Conservation (phyloP, 495 filamentous ascomycete species). For the Delitschia confertaspora region DNA sequence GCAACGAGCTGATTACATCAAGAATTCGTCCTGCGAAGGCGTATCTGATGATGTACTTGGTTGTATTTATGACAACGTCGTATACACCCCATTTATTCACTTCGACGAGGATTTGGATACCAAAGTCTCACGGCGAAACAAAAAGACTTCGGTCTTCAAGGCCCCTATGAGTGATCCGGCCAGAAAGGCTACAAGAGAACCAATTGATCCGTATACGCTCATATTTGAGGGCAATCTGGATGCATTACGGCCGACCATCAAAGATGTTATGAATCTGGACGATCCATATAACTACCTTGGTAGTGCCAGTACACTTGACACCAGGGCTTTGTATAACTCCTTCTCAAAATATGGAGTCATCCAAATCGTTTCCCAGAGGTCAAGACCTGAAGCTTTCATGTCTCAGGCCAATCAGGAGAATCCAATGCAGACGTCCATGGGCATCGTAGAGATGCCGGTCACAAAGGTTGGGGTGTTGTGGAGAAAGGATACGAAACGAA, state of each 20-base stretch:
- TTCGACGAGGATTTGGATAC: slow-evolving; percentile 85
- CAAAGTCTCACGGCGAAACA: slow-evolving; percentile 57
- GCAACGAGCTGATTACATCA: slow-evolving; percentile 92
- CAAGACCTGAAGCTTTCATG: slow-evolving; percentile 91
- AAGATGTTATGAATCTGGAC: slow-evolving; percentile 83
- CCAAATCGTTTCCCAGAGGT: slow-evolving; percentile 88
- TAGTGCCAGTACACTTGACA: slow-evolving; percentile 61
- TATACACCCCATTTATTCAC: slow-evolving; percentile 94
- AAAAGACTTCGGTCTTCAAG: slow-evolving; percentile 58
- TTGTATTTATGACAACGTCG: slow-evolving; percentile 97
- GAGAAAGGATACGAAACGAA: slow-evolving; percentile 92
- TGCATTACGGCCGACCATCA: slow-evolving; percentile 69
- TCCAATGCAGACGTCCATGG: slow-evolving; percentile 78
- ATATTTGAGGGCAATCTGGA: slow-evolving; percentile 86
- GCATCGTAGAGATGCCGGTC: slow-evolving; percentile 93
- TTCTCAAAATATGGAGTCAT: slow-evolving; percentile 85
- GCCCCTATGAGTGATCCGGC: slow-evolving; percentile 57
- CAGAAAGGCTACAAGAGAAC: slow-evolving; percentile 61
- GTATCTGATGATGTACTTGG: slow-evolving; percentile 86
- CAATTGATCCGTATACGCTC: slow-evolving; percentile 87
- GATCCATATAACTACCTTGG: slow-evolving; percentile 86
- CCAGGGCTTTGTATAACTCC: slow-evolving; percentile 68
- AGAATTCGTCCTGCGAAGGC: slow-evolving; percentile 76
- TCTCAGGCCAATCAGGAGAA: slow-evolving; percentile 72
- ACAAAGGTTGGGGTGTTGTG: slow-evolving; percentile 93